Evolutionary conservation across 75 land plant genomes (phyloP).

Genomic region (Picea sitchensis): DNA sequence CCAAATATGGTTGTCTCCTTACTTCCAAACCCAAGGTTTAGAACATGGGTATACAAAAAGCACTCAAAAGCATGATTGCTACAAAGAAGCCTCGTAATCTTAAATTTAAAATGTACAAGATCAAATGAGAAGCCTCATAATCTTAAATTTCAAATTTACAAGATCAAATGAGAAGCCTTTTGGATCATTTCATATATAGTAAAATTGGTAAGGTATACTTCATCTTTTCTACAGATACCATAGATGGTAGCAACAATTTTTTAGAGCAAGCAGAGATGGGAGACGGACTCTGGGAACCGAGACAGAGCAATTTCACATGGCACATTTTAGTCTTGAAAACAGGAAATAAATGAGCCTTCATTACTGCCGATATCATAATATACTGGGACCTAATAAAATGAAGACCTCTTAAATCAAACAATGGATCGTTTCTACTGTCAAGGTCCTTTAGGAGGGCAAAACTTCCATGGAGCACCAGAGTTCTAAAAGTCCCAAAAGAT

Average conservation of each 20-base stretch:
- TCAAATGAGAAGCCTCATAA: not conserved
- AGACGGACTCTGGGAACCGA: not conserved
- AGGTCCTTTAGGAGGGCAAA: no score
- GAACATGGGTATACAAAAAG: not conserved
- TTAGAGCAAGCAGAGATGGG: not conserved
- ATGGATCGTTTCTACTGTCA: no score
- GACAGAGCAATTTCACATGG: not conserved
- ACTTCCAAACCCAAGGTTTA: not conserved
- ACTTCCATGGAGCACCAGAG: no score
- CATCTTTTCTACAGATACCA: not conserved
- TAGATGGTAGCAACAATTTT: not conserved
- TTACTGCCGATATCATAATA: no score
- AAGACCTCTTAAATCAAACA: no score
- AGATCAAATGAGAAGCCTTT: not conserved
- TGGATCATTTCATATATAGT: no score
- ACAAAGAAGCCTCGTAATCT: not conserved
- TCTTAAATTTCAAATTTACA: not conserved
- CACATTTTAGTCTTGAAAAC: not conserved
- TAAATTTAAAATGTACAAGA: not conserved
- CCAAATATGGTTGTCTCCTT: not conserved
- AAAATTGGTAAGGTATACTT: no score
- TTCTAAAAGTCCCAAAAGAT: no score
- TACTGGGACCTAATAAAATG: no score
- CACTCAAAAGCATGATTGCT: not conserved
- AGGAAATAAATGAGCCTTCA: not conserved